A percentile compares a stretch with the other conserved stretches of the same genome.
phyloP scores from a whole-genome alignment of 1,139 yeast genomes.

The Martiniozyma asiatica region DNA sequence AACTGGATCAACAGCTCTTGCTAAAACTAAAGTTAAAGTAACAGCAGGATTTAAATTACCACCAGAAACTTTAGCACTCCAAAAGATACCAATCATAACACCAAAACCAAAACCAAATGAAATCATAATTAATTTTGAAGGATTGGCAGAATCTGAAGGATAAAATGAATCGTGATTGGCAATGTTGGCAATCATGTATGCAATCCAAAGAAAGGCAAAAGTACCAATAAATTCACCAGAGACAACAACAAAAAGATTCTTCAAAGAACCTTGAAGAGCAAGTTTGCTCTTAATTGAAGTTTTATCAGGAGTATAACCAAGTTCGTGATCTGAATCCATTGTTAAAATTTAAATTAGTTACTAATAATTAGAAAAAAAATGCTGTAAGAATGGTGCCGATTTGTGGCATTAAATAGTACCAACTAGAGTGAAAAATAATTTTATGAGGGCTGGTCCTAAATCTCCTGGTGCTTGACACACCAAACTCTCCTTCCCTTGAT shows the following conservation, averaged over 20 bases:
- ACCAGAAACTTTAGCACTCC: conserved; percentile 73
- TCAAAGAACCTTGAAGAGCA: conserved; percentile 28
- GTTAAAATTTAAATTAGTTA: too few species aligned
- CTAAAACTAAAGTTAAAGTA: conserved; percentile 56
- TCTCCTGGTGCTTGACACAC: too few species aligned
- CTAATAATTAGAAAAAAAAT: not conserved
- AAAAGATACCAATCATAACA: conserved; percentile 63
- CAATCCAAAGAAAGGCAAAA: conserved; percentile 71
- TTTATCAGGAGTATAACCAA: conserved; percentile 27
- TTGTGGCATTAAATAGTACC: too few species aligned
- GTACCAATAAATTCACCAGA: conserved; percentile 77
- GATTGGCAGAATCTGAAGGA: conserved; percentile 38
- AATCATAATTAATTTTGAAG: conserved; percentile 62
- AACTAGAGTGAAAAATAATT: too few species aligned
- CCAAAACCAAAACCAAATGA: conserved; percentile 83
- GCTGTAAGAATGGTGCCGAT: too few species aligned
- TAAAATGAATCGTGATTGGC: conserved; percentile 57
- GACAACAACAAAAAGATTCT: conserved; percentile 42
- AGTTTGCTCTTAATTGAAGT: conserved; percentile 18
- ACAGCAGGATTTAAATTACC: conserved; percentile 91
- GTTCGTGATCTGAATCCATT: conserved; percentile 25
- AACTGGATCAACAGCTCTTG: conserved; percentile 62
- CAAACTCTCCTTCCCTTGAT: too few species aligned
- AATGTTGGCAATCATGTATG: conserved; percentile 73
- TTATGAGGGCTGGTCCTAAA: too few species aligned